These are phyloP conservation scores for Hyaloscypha finlandica DNA, from an alignment of 495 filamentous ascomycete genomes.

Conservation along the genomic window DNA sequence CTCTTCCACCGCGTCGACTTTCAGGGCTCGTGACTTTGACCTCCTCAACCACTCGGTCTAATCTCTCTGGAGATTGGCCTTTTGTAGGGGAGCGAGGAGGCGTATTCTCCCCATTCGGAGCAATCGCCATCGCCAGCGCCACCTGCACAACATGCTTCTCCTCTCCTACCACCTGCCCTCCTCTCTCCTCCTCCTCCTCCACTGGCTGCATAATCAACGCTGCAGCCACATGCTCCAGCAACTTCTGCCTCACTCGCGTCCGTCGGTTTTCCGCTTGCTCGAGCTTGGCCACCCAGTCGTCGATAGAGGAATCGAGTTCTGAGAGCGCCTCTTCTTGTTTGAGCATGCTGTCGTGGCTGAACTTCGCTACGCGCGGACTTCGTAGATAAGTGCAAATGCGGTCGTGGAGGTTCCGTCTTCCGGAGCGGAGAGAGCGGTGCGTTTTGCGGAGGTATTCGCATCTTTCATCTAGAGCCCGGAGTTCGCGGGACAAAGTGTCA, in stretches of 20 bases:
- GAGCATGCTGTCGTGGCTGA: constrained; percentile 67
- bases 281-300: constrained; percentile 72
- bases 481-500: constrained; percentile 64
- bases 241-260: constrained; percentile 68
- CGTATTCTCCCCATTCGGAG: constrained; percentile 23
- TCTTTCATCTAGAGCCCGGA: constrained; percentile 67
- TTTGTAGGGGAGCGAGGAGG: constrained; percentile 32
- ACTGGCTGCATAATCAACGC: constrained; percentile 42
- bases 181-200: neutral
- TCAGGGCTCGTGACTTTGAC: constrained; percentile 22
- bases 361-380: constrained; percentile 59
- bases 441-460: constrained; percentile 72
- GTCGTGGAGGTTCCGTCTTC: constrained; percentile 66
- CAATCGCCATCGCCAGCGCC: constrained; percentile 2
- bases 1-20: neutral
- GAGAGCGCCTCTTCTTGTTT: constrained; percentile 74
- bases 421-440: constrained; percentile 64
- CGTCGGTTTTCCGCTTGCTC: constrained; percentile 76
- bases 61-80: constrained; percentile 8
- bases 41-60: constrained; percentile 23
- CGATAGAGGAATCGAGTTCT: constrained; percentile 71
- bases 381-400: constrained; percentile 70
- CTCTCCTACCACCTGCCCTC: neutral
- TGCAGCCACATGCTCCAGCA: constrained; percentile 73
- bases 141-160: constrained; percentile 12